phyloP scores from a whole-genome alignment of 129 eudicot species.

The Saussurea involucrata region DNA sequence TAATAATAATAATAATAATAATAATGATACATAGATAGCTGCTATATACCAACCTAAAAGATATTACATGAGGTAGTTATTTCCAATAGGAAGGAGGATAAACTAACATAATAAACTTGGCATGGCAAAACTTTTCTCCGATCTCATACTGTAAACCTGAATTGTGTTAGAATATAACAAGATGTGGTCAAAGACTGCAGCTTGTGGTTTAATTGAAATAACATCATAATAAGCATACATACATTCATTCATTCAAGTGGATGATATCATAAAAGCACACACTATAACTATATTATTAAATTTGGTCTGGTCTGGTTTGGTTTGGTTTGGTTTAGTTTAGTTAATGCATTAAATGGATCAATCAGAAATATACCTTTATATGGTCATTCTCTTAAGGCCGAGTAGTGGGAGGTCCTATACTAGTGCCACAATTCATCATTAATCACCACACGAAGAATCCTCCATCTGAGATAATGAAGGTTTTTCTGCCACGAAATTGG shows the following conservation, averaged over 20 bases:
- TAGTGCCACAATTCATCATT: neutral
- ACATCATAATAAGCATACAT: neutral
- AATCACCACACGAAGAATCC: constrained; percentile 19
- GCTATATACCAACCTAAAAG: neutral
- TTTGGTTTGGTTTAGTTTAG: neutral
- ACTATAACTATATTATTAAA: too few relatives aligned
- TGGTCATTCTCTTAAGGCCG: too few relatives aligned
- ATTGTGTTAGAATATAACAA: neutral
- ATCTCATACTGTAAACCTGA: constrained; percentile 19
- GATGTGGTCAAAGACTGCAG: constrained; percentile 4
- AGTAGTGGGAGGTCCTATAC: neutral
- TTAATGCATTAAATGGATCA: constrained; percentile 8
- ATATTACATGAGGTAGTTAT: neutral
- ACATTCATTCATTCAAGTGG: neutral
- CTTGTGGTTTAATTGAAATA: neutral
- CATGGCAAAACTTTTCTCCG: neutral
- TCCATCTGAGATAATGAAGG: constrained; percentile 25
- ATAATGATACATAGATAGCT: neutral
- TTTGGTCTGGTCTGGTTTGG: too few relatives aligned
- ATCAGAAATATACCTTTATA: constrained; percentile 20
- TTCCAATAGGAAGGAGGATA: neutral
- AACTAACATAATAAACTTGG: neutral
- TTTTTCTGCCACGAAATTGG: constrained; percentile 29
- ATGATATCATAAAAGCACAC: constrained; percentile 4
- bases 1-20: too few relatives aligned